Base-by-base conservation (phyloP, 2,329 filamentous ascomycete genomes). In the Hymenoscyphus albidus region DNA sequence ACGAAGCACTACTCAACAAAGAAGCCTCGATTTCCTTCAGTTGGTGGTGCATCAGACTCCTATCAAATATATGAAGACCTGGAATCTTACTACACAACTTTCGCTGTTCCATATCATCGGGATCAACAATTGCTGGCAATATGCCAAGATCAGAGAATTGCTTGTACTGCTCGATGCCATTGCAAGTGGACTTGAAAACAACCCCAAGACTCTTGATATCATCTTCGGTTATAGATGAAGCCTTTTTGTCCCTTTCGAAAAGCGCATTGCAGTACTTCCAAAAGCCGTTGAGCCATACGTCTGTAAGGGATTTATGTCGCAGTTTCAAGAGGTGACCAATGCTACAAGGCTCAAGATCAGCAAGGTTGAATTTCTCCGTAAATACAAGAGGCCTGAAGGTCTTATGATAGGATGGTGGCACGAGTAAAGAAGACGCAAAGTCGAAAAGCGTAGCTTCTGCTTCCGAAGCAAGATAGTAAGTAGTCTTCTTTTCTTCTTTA, bases 311-410 rank as follows among this genome's bases (percentile, higher is more conserved):
- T 0, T 3, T 1, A 31, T 54, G 22, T 44, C 58, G 65, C 35
- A 63, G 38, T 3, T 59, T 51, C 5, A 73, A 31, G 13, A 75
- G 44, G 12, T 66, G 56, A 6, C 61, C 60, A 22, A 74, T 51
- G 58, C 74, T 32, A 10, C 12, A n/a, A 6, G 68, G 58, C 27
- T 66, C 18, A 18, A 75, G 44, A 0, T 31, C 10, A 9, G 27
- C 42, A 12, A 75, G 31, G 58, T 75, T 75, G 44, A 75, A 72
- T 2, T 64, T 64, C 7, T 54, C n/a, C n/a, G 2, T 63, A 10
- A 42, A 10, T 6, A 66, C 5, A 3, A 70, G 14, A 22, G 14
- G n/a, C 7, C 40, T 13, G 44, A 69, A 35, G 31, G 18, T 44
- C 6, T 44, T 12, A 9, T 56, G 55, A 59, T 35, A 27, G 59